A percentile compares a stretch with the other conserved stretches of the same genome.
phyloP scores from a whole-genome alignment of 129 eudicot genomes.

The Solidago caesia region DNA sequence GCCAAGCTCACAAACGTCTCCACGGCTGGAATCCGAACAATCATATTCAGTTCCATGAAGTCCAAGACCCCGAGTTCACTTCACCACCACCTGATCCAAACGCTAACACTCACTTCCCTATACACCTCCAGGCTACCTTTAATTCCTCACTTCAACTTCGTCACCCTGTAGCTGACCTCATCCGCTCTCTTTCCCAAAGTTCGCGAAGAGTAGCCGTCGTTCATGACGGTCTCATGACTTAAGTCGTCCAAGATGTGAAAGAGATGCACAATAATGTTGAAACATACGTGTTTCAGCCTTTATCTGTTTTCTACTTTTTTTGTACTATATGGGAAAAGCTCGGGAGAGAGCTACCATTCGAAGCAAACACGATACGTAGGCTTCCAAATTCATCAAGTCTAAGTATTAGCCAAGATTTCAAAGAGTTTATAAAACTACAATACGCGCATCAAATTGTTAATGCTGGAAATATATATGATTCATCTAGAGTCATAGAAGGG shows the following conservation, averaged over 20 bases:
- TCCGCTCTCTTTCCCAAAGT: constrained; percentile 29
- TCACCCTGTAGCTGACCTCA: constrained; percentile 19
- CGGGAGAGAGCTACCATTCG: constrained; percentile 26
- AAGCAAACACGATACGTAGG: neutral
- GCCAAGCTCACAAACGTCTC: constrained; percentile 38
- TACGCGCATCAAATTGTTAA: neutral
- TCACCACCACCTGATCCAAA: constrained; percentile 15
- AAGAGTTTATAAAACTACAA: constrained; percentile 17
- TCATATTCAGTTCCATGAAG: constrained; percentile 43
- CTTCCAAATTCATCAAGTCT: constrained; percentile 16
- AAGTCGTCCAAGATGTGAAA: constrained; percentile 41
- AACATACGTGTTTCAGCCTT: constrained; percentile 29
- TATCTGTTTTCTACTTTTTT: constrained; percentile 24
- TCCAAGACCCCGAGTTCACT: constrained; percentile 12
- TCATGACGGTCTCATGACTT: constrained; percentile 43
- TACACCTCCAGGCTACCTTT: constrained; percentile 34
- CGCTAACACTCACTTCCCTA: constrained; percentile 32
- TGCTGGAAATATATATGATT: constrained; percentile 44
- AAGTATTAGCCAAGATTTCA: constrained; percentile 30
- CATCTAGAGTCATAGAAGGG: constrained; percentile 44
- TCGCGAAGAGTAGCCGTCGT: constrained; percentile 28
- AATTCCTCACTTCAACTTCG: constrained; percentile 35
- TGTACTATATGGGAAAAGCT: constrained; percentile 1
- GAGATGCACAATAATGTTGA: constrained; percentile 39
- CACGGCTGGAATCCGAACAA: constrained; percentile 29